Base-by-base conservation (phyloP, 2,329 filamentous ascomycete species). In the Trichoderma endophyticum region DNA sequence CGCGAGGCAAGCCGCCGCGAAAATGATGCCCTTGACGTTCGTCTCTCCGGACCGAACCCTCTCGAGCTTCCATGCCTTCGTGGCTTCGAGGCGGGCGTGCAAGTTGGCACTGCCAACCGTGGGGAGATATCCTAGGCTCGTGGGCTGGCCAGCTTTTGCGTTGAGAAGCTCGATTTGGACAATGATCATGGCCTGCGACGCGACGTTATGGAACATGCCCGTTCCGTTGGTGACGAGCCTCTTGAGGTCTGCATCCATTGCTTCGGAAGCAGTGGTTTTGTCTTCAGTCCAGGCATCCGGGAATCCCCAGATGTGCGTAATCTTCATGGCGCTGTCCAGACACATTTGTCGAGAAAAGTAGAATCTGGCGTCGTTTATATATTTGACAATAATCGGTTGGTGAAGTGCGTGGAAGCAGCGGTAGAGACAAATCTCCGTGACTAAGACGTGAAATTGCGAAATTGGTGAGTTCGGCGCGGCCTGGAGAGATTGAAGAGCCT, bases 391-490 rank as follows among this genome's bases (percentile, higher is more conserved):
- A 78, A 85, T 84, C 0, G 84, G 84, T 48, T 87, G 85, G 73
- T 91, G 88, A 0, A 91, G 83, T 0, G 84, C 83, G 14, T 90
- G 81, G 75, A 86, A 84, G 73, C 82, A 85, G 26, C 84, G 84
- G 68, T 86, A 84, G 3, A 84, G 78, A 70, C 83, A 77, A 65
- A 84, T 78, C 71, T 86, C 84, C 0, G 81, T 80, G 7, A 85
- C 73, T 1, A 81, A 81, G 9, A 83, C 75, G 70, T 86, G 84
- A 71, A 86, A 86, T 3, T 76, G 76, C 18, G 75, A 78, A 24
- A 82, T 75, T 7, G 54, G 70, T 59, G 71, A n/a, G 71, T 62
- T n/a, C 57, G 73, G 75, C 62, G 79, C 79, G 2, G 75, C 77
- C 56, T 81, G 77, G 6, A 86, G 79, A 1, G 77, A 73, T 7